These are phyloP conservation scores for Boletus sp. DNA, from an alignment of 768 basidiomycete species.

Conservation along the genomic window DNA sequence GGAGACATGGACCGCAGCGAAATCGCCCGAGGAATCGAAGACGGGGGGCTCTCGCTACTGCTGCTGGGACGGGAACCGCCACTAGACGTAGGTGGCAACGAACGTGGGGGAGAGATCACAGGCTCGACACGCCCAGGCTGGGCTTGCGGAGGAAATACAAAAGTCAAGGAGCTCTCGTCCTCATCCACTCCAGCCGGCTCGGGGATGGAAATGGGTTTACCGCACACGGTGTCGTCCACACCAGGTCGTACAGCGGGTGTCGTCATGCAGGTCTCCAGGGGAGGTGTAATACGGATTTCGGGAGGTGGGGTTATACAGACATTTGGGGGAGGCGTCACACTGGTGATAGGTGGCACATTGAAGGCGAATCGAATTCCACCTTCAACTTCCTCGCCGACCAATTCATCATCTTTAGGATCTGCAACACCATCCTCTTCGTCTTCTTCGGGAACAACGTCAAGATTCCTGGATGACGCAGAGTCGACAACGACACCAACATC, in stretches of 20 bases:
- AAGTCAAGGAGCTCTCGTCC: slow-evolving; percentile 21
- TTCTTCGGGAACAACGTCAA: slow-evolving; percentile 45
- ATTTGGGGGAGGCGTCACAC: slow-evolving; percentile 26
- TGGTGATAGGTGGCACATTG: slow-evolving; percentile 47
- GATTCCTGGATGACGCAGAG: slow-evolving; percentile 21
- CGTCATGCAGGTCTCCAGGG: slow-evolving; percentile 10
- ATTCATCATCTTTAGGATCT: slow-evolving; percentile 43
- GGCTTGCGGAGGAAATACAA: slow-evolving; percentile 22
- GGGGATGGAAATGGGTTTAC: slow-evolving; percentile 3
- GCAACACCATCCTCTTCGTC: slow-evolving; percentile 26
- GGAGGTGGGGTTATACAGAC: slow-evolving; percentile 28
- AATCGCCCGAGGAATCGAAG: slow-evolving; percentile 49
- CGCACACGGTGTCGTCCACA: background rate
- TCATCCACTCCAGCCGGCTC: slow-evolving; percentile 21
- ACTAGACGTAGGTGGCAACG: slow-evolving; percentile 6
- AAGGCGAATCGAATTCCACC: slow-evolving; percentile 76
- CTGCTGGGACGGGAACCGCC: slow-evolving; percentile 9
- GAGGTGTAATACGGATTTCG: slow-evolving; percentile 22
- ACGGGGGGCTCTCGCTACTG: slow-evolving; percentile 36
- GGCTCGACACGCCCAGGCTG: slow-evolving; percentile 4
- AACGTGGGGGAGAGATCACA: slow-evolving; percentile 7
- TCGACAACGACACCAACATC: slow-evolving; percentile 43
- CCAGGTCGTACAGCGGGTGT: slow-evolving; percentile 19
- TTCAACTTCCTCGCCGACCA: slow-evolving; percentile 55
- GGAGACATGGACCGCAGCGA: slow-evolving; percentile 36